Base-by-base conservation (phyloP, 2,329 filamentous ascomycete genomes). In the Xylaria digitata region DNA sequence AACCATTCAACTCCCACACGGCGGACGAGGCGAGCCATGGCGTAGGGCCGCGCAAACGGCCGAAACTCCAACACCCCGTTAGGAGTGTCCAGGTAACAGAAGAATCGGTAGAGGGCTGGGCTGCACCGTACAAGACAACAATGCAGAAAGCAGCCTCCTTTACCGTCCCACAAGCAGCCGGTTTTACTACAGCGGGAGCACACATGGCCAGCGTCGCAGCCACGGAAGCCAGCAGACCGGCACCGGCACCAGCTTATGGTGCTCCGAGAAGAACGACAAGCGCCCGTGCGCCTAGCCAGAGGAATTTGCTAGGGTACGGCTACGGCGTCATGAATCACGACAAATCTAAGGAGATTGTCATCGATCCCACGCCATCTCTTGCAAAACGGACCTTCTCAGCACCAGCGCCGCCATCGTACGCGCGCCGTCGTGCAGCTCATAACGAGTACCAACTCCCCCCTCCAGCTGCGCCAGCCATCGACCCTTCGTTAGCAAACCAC, bases 131-230 rank as follows among this genome's bases (percentile, higher is more conserved):
- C 65, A 73, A 79, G 4, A 90, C 89, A 5, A 91, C 89, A 0
- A 91, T 91, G 87, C 85, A 87, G 52, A 81, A 83, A 61, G 79
- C 84, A 0, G 78, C 83, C 0, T 83, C 79, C 0, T 92, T 92
- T 66, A 90, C 88, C 0, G 83, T 89, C 60, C 82, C 86, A 5
- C 71, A 71, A 5, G 43, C 65, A 46, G 81, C 83, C 0, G 88
- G 87, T 0, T 92, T 92, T 70, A 87, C 86, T n/a, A 87, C 86
- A 9, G 87, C 89, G 2, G 83, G 84, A 9, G 80, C 84, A 21
- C 87, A 90, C 70, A 84, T 83, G 59, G 78, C 80, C 1, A 78
- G 76, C 8, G 75, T 84, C 19, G 65, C 76, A 30, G 77, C 77
- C 0, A 77, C 81, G 32, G 78, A 78, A 58, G 77, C 59, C 6